These are phyloP conservation scores for Sparassis latifolia DNA, from an alignment of 1,284 basidiomycete genomes.

Conservation along the genomic window DNA sequence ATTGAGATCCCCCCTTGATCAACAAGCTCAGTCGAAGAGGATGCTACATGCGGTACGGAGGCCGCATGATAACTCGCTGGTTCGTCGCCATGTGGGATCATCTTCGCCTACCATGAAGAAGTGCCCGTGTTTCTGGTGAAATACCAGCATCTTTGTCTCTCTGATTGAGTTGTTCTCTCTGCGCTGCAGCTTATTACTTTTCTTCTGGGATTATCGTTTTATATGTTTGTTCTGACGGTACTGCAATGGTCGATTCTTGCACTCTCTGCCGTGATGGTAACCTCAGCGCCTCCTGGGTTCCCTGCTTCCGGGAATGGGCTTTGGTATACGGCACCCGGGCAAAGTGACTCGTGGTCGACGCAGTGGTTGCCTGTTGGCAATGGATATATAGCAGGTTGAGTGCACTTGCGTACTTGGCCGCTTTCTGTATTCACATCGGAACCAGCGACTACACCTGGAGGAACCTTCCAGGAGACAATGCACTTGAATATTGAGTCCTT, in stretches of 20 bases:
- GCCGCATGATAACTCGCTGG: too few relatives aligned
- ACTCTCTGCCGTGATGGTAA: constrained; percentile 5
- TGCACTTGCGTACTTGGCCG: neutral
- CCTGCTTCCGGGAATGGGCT: constrained; percentile 67
- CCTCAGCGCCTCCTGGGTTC: constrained; percentile 43
- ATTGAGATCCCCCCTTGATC: too few relatives aligned
- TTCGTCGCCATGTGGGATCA: too few relatives aligned
- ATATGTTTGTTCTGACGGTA: neutral
- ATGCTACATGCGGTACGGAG: too few relatives aligned
- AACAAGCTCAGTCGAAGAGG: too few relatives aligned
- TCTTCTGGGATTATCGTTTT: too few relatives aligned
- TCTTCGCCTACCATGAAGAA: too few relatives aligned
- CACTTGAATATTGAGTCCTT: constrained; percentile 71
- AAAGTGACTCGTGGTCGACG: constrained; percentile 40
- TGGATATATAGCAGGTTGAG: constrained; percentile 60
- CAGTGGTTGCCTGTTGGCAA: constrained; percentile 68
- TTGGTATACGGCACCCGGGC: constrained; percentile 55
- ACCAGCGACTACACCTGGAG: constrained; percentile 60
- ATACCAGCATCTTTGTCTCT: too few relatives aligned
- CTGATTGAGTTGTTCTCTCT: too few relatives aligned
- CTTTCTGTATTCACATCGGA: neutral
- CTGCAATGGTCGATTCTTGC: neutral
- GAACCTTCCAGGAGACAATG: constrained; percentile 49
- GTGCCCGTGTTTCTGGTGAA: too few relatives aligned
- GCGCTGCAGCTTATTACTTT: too few relatives aligned